A percentile compares a stretch with the other conserved stretches of the same genome.
Conservation (phyloP, 495 filamentous ascomycete genomes). For the Alectoria sarmentosa region DNA sequence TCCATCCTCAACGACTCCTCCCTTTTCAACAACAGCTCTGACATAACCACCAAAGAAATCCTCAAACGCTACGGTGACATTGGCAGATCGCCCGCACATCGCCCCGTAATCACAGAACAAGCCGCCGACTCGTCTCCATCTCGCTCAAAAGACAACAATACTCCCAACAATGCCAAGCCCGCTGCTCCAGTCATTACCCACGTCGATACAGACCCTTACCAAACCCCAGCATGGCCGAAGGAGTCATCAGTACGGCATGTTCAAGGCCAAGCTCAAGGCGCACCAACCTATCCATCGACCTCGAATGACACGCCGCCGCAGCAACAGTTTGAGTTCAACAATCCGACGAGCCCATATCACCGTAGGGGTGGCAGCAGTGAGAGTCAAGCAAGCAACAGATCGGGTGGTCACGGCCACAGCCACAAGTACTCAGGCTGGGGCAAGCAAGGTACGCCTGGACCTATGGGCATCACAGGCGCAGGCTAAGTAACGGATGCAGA, state of each 20-base stretch:
- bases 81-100: slow-evolving; percentile 49
- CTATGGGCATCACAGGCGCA: slow-evolving; percentile 25
- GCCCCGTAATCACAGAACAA: slow-evolving; percentile 51
- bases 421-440: slow-evolving; percentile 28
- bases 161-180: slow-evolving; percentile 35
- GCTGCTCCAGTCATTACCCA: slow-evolving; percentile 48
- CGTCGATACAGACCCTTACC: slow-evolving; percentile 70
- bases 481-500: slow-evolving; percentile 12
- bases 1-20: slow-evolving; percentile 74
- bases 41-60: slow-evolving; percentile 96
- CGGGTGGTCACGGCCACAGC: slow-evolving; percentile 22
- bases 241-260: slow-evolving; percentile 76
- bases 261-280: slow-evolving; percentile 45
- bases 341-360: slow-evolving; percentile 27
- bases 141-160: slow-evolving; percentile 40
- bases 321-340: slow-evolving; percentile 24
- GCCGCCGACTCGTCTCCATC: slow-evolving; percentile 41
- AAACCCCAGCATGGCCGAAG: slow-evolving; percentile 65
- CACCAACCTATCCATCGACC: slow-evolving; percentile 35
- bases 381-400: slow-evolving; percentile 26
- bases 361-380: slow-evolving; percentile 28
- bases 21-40: slow-evolving; percentile 70
- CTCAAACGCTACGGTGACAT: slow-evolving; percentile 82
- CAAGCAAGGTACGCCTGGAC: slow-evolving; percentile 23
- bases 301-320: slow-evolving; percentile 25